phyloP scores from a whole-genome alignment of 164 flowering plant species.

The Aristolochia californica region DNA sequence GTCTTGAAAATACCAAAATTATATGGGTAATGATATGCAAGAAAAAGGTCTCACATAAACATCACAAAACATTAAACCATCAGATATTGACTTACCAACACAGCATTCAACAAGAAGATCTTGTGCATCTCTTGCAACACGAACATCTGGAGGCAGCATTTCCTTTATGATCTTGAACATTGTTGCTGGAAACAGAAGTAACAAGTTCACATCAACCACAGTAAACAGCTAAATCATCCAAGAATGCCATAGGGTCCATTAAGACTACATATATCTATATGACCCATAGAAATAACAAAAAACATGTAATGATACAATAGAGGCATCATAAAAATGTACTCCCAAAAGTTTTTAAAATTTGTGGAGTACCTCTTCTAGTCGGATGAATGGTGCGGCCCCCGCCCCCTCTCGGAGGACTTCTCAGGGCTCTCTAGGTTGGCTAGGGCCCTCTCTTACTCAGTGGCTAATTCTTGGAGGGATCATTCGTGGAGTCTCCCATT shows the following conservation, averaged over 20 bases:
- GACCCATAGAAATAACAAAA: not conserved
- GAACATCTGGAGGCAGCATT: constrained; percentile 97
- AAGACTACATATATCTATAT: not conserved
- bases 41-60: too few relatives aligned
- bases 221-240: not conserved
- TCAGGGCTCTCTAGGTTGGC: too few relatives aligned
- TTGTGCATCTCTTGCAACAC: constrained; percentile 98
- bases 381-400: too few relatives aligned
- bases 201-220: constrained; percentile 2
- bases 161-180: constrained; percentile 98
- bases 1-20: too few relatives aligned
- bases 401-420: too few relatives aligned
- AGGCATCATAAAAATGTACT: not conserved
- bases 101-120: constrained; percentile 97
- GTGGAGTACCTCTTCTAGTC: too few relatives aligned
- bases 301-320: not conserved
- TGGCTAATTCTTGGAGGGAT: too few relatives aligned
- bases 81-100: constrained; percentile 53
- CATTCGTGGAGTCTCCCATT: too few relatives aligned
- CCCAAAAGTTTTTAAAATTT: not conserved
- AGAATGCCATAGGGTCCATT: not conserved
- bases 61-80: too few relatives aligned
- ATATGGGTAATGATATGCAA: too few relatives aligned
- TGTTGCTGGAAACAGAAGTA: constrained; percentile 52
- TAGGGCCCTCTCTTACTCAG: too few relatives aligned